Percentiles rank a stretch among this genome's conserved stretches.
Conservation (phyloP, 1,284 basidiomycete species). For the Ceratobasidium sp. region DNA sequence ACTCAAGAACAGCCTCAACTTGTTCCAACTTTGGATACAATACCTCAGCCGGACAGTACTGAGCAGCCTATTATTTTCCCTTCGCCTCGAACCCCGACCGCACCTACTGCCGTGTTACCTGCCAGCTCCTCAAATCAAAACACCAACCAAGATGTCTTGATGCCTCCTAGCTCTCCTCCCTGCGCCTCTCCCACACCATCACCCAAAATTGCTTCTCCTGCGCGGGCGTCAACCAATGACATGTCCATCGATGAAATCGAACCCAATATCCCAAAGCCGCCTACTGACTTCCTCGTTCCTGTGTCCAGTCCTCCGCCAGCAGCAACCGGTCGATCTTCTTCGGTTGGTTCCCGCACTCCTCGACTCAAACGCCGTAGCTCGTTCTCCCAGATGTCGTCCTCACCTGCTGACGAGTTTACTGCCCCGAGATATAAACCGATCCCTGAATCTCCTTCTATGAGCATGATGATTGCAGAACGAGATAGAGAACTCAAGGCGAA, state of each 20-base stretch:
- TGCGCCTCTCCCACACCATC: conserved; percentile 6
- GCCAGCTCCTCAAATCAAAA: background rate
- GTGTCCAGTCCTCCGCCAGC: conserved; percentile 36
- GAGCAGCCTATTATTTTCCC: background rate
- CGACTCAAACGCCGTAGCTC: conserved; percentile 24
- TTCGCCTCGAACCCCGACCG: background rate
- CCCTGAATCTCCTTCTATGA: conserved; percentile 25
- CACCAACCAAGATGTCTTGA: background rate
- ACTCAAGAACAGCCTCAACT: conserved; percentile 1
- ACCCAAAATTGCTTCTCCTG: background rate
- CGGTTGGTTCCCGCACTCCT: conserved; percentile 15
- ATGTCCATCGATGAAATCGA: conserved; percentile 32
- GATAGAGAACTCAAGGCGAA: conserved; percentile 20
- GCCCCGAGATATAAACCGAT: conserved; percentile 28
- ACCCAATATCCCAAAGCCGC: background rate
- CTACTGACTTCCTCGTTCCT: conserved; percentile 19
- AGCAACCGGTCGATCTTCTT: background rate
- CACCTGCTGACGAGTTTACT: conserved; percentile 29
- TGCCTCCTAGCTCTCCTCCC: conserved; percentile 42
- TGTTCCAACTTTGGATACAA: background rate
- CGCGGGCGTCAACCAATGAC: background rate
- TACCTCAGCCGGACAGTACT: background rate
- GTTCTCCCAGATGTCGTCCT: conserved; percentile 19
- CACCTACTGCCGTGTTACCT: background rate
- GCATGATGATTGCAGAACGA: conserved; percentile 33